A percentile compares a stretch with the other conserved stretches of the same genome.
These are phyloP conservation scores for Phytophthora sp. DNA, from an alignment of 352 stramenopile genomes.

Conservation along the genomic window DNA sequence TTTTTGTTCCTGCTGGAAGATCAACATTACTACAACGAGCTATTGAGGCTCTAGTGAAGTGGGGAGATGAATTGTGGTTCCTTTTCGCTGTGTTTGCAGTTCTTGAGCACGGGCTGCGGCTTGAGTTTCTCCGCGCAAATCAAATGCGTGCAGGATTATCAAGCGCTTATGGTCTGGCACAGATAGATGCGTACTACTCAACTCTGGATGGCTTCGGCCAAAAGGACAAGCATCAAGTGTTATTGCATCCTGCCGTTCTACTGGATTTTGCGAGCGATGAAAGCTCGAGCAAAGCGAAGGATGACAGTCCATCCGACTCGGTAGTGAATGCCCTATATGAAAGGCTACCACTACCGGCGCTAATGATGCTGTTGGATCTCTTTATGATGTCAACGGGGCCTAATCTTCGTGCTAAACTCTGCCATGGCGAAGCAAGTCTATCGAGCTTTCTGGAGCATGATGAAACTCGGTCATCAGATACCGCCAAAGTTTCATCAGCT, in stretches of 20 bases:
- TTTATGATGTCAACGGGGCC: constrained; percentile 78
- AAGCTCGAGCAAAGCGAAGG: background rate
- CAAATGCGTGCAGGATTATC: constrained; percentile 29
- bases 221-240: constrained; percentile 76
- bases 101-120: constrained; percentile 66
- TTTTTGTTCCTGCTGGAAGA: constrained; percentile 52
- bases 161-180: constrained; percentile 48
- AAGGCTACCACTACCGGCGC: constrained; percentile 38
- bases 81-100: constrained; percentile 66
- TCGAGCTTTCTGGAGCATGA: constrained; percentile 13
- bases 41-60: constrained; percentile 24
- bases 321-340: constrained; percentile 56
- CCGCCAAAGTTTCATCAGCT: constrained; percentile 24
- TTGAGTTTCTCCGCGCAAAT: constrained; percentile 65
- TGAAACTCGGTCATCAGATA: background rate
- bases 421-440: constrained; percentile 67
- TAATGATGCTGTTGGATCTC: constrained; percentile 65
- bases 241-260: constrained; percentile 52
- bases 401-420: constrained; percentile 76
- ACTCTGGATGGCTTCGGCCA: constrained; percentile 83
- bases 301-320: background rate
- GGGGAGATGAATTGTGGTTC: constrained; percentile 58
- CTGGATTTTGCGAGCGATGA: constrained; percentile 3
- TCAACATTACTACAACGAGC: constrained; percentile 40
- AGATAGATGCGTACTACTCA: constrained; percentile 80